Evolutionary conservation across 306 rosid genomes (phyloP).

Genomic region (Calophaca sinica): DNA sequence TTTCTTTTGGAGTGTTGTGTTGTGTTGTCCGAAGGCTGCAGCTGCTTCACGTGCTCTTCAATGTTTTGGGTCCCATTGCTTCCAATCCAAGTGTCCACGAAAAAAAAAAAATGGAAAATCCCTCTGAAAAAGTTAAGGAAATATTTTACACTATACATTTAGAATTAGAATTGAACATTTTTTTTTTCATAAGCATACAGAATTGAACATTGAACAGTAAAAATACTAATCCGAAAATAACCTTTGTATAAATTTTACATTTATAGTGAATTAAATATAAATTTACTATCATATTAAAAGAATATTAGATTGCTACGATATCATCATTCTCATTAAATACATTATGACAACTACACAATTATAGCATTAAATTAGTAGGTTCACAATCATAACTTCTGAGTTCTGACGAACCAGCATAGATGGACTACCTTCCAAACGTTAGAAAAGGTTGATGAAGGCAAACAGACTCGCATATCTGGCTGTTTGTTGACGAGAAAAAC

Average conservation of each 20-base stretch:
- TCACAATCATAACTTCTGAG: too few relatives aligned
- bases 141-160: background rate
- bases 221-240: too few relatives aligned
- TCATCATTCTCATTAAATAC: too few relatives aligned
- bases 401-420: background rate
- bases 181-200: too few relatives aligned
- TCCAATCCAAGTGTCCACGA: background rate
- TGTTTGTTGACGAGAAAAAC: constrained; percentile 10
- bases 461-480: background rate
- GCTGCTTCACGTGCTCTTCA: constrained; percentile 32
- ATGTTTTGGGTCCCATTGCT: constrained; percentile 42
- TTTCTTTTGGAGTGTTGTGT: background rate
- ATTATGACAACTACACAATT: background rate
- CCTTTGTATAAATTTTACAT: background rate
- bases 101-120: too few relatives aligned
- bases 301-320: too few relatives aligned
- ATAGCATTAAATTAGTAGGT: background rate
- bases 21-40: background rate
- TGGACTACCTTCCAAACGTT: constrained; percentile 30
- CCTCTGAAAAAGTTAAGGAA: too few relatives aligned
- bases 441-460: background rate
- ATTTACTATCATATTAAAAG: too few relatives aligned
- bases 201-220: background rate
- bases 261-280: background rate
- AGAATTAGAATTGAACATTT: too few relatives aligned